Evolutionary conservation across 2,329 filamentous ascomycete species (phyloP).

Genomic region (Penicillium sp.): DNA sequence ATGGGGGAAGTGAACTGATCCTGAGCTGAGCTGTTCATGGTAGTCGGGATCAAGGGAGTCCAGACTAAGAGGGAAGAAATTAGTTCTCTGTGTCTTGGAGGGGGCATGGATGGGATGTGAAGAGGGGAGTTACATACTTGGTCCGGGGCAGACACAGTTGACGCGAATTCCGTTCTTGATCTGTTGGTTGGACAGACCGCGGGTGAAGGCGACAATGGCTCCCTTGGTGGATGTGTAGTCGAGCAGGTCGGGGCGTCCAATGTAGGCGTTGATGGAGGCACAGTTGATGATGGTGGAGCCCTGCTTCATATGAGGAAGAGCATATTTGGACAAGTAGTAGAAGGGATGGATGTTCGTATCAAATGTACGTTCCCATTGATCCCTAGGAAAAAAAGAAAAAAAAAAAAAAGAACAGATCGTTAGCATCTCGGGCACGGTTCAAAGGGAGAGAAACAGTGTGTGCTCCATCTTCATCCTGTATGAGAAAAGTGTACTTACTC

Average conservation of each 20-base stretch:
- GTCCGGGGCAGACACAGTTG: slow-evolving; percentile 71
- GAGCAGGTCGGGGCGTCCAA: slow-evolving; percentile 70
- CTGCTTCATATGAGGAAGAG: slow-evolving; percentile 65
- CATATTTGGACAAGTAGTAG: slow-evolving; percentile 75
- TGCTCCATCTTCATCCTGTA: background rate
- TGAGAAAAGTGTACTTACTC: slow-evolving; percentile 44
- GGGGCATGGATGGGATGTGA: background rate
- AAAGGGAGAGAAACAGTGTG: background rate
- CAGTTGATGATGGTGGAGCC: slow-evolving; percentile 79
- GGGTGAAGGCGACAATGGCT: slow-evolving; percentile 71
- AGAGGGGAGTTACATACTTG: slow-evolving; percentile 33
- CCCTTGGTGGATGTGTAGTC: slow-evolving; percentile 75
- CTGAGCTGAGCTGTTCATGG: slow-evolving; percentile 63
- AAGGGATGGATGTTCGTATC: slow-evolving; percentile 75
- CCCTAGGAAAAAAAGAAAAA: slow-evolving; percentile 37
- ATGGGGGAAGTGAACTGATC: slow-evolving; percentile 68
- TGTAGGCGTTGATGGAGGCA: slow-evolving; percentile 75
- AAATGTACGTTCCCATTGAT: slow-evolving; percentile 75
- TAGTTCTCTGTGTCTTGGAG: background rate
- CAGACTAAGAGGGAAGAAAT: slow-evolving; percentile 46
- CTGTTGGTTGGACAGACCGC: slow-evolving; percentile 69
- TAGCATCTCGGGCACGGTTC: too few relatives aligned
- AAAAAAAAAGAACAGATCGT: too few relatives aligned
- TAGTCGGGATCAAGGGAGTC: slow-evolving; percentile 68
- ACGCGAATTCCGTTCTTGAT: slow-evolving; percentile 66